phyloP scores from a whole-genome alignment of 2,329 filamentous ascomycete species.

The Fusarium metavorans region DNA sequence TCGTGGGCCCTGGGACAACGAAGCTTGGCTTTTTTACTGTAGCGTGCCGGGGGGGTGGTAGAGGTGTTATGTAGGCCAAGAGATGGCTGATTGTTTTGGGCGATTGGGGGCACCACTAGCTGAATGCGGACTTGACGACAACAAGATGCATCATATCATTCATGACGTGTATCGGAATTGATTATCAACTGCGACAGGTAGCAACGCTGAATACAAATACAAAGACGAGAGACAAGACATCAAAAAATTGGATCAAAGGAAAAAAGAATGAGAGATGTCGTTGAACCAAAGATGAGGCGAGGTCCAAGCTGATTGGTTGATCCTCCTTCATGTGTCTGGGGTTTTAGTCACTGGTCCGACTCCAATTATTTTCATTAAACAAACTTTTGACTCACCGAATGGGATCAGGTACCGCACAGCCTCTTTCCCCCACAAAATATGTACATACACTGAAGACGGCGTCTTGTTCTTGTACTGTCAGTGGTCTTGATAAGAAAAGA shows the following conservation, averaged over 20 bases:
- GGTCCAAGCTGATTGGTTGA: conserved; percentile 11
- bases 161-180: not conserved
- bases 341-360: conserved; percentile 31
- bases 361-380: conserved; percentile 34
- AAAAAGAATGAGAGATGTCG: not conserved
- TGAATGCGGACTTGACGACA: not conserved
- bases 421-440: conserved; percentile 29
- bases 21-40: not conserved
- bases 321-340: conserved; percentile 25
- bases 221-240: not conserved
- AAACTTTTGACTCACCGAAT: conserved; percentile 40
- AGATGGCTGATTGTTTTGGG: not conserved
- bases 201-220: not conserved
- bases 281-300: not conserved
- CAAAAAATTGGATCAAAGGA: not conserved
- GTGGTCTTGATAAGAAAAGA: conserved; percentile 27
- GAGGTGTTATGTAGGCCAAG: not conserved
- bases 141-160: not conserved
- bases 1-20: not conserved
- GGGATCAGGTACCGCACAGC: conserved; percentile 24
- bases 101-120: not conserved
- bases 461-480: too few species aligned
- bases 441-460: not conserved
- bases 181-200: not conserved
- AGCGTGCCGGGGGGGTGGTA: not conserved